Conservation (phyloP, 2,329 filamentous ascomycete species). For the Apiospora hydei region DNA sequence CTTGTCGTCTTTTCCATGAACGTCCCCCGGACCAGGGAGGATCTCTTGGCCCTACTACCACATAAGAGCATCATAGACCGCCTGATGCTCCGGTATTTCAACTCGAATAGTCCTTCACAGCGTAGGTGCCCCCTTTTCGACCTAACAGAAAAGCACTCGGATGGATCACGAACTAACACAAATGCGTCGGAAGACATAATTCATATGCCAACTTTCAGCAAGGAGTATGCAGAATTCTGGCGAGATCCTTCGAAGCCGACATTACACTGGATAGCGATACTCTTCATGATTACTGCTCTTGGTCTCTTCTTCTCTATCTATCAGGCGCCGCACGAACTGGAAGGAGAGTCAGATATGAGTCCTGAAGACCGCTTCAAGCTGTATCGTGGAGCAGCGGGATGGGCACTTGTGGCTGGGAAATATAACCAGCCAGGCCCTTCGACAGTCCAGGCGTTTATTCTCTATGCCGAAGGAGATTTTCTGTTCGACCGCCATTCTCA, state of each 20-base stretch:
- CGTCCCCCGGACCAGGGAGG: slow-evolving; percentile 49
- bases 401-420: slow-evolving; percentile 57
- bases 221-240: slow-evolving; percentile 60
- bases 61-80: slow-evolving; percentile 55
- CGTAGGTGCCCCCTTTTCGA: slow-evolving; percentile 46
- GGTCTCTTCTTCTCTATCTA: slow-evolving; percentile 55
- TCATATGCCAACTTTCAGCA: slow-evolving; percentile 60
- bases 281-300: slow-evolving; percentile 56
- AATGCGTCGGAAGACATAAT: slow-evolving; percentile 51
- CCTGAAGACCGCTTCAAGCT: slow-evolving; percentile 53
- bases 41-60: slow-evolving; percentile 58
- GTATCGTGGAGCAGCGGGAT: slow-evolving; percentile 59
- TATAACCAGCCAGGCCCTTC: slow-evolving; percentile 57
- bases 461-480: slow-evolving; percentile 63
- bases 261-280: slow-evolving; percentile 57
- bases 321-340: slow-evolving; percentile 52
- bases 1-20: slow-evolving; percentile 51
- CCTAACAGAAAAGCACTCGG: neutral
- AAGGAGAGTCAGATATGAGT: slow-evolving; percentile 46
- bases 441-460: slow-evolving; percentile 58
- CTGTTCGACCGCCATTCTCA: slow-evolving; percentile 57
- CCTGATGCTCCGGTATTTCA: slow-evolving; percentile 61
- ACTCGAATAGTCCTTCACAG: slow-evolving; percentile 58
- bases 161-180: slow-evolving; percentile 26
- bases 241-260: slow-evolving; percentile 48